These are phyloP conservation scores for Rhodotorula kratochvilovae DNA, from an alignment of 768 basidiomycete genomes.

Conservation along the genomic window DNA sequence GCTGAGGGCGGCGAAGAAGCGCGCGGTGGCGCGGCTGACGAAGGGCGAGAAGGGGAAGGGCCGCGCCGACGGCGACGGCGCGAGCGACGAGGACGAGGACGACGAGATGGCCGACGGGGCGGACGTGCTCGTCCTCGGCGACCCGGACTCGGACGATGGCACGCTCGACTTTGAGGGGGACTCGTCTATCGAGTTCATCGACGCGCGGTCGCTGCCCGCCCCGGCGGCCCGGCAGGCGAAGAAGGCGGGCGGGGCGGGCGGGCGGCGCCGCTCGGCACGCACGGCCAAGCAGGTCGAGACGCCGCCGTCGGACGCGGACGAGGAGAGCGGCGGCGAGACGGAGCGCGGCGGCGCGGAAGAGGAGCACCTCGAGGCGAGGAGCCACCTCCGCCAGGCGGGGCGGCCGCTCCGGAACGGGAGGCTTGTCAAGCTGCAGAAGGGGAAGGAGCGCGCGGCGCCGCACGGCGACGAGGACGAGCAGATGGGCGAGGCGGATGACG, in stretches of 20 bases:
- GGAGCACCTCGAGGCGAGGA: background rate
- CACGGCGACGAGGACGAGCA: constrained; percentile 49
- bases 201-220: too few relatives aligned
- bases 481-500: constrained; percentile 47
- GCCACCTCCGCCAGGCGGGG: constrained; percentile 12
- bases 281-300: constrained; percentile 23
- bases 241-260: background rate
- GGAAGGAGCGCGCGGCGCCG: constrained; percentile 44
- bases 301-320: constrained; percentile 28
- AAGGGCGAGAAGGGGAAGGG: background rate
- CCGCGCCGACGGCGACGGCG: background rate
- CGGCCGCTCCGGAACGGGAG: constrained; percentile 27
- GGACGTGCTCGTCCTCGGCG: background rate
- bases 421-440: constrained; percentile 45
- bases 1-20: constrained; percentile 5
- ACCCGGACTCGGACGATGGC: constrained; percentile 3
- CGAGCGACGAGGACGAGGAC: background rate
- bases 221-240: background rate
- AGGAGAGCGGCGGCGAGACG: constrained; percentile 27
- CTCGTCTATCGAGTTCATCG: too few relatives aligned
- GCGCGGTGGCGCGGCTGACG: constrained; percentile 7
- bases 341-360: constrained; percentile 4
- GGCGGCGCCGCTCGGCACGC: background rate
- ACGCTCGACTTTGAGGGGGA: background rate
- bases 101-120: constrained; percentile 14